A percentile compares a stretch with the other conserved stretches of the same genome.
phyloP scores from a whole-genome alignment of 1,139 yeast genomes.

The Sugiyamaella grinbergsii region DNA sequence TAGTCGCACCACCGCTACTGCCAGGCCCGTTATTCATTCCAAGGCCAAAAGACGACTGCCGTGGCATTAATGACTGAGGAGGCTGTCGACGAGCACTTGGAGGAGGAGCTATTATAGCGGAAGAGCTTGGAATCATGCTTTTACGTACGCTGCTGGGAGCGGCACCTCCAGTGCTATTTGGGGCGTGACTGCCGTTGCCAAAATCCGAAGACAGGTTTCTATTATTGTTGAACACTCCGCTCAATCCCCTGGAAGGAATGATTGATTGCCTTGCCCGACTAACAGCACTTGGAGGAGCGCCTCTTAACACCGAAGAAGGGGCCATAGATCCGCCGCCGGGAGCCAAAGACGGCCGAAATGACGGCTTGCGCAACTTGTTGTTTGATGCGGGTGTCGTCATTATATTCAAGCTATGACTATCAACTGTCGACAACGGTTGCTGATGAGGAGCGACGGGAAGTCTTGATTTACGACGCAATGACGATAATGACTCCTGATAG shows the following conservation, averaged over 20 bases:
- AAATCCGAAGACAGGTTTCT: constrained; percentile 7
- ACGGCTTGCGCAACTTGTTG: constrained; percentile 28
- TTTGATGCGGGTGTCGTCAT: constrained; percentile 26
- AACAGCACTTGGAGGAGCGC: constrained; percentile 15
- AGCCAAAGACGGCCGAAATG: constrained; percentile 30
- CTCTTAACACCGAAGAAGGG: constrained; percentile 18
- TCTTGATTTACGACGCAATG: constrained; percentile 11
- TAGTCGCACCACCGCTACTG: constrained; percentile 9
- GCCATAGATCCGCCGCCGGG: constrained; percentile 20
- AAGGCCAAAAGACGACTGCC: constrained; percentile 31
- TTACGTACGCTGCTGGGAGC: constrained; percentile 21
- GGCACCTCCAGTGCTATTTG: not conserved
- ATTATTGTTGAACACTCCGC: constrained; percentile 23
- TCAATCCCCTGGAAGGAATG: constrained; percentile 25
- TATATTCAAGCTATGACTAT: constrained; percentile 17
- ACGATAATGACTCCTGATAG: constrained; percentile 8
- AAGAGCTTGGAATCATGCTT: constrained; percentile 18
- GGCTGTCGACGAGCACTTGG: constrained; percentile 18
- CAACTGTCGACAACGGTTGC: constrained; percentile 21
- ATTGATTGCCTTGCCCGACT: constrained; percentile 25
- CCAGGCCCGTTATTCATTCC: constrained; percentile 21
- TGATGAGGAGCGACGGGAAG: constrained; percentile 5
- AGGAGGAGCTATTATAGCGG: constrained; percentile 12
- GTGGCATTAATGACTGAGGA: constrained; percentile 17
- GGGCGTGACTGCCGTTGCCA: constrained; percentile 8